Percentiles rank a stretch among this genome's conserved stretches.
Evolutionary conservation across 495 filamentous ascomycete genomes (phyloP).

Genomic region (Chaetomium fimeti): DNA sequence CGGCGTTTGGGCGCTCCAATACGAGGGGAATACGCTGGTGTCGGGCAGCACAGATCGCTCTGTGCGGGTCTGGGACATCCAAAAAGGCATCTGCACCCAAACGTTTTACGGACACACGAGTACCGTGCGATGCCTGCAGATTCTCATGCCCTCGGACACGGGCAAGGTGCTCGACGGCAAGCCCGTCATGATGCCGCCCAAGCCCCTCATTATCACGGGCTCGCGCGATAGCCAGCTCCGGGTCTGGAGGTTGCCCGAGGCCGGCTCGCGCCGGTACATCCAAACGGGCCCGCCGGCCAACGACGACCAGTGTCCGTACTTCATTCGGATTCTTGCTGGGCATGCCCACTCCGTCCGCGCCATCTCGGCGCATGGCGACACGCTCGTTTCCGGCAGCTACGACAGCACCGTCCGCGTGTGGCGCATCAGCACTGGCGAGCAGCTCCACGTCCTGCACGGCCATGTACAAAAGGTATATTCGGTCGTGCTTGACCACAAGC

Average conservation of each 20-base stretch:
- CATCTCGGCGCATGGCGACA: slow-evolving; percentile 93
- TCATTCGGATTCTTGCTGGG: slow-evolving; percentile 80
- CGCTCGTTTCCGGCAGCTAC: slow-evolving; percentile 97
- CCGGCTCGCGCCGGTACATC: slow-evolving; percentile 68
- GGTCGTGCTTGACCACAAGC: slow-evolving; percentile 87
- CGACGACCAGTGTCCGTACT: slow-evolving; percentile 88
- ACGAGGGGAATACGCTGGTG: slow-evolving; percentile 89
- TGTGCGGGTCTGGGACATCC: slow-evolving; percentile 97
- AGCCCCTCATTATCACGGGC: slow-evolving; percentile 94
- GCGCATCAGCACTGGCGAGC: slow-evolving; percentile 94
- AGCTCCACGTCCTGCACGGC: slow-evolving; percentile 80
- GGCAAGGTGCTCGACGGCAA: slow-evolving; percentile 70
- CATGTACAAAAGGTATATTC: slow-evolving; percentile 96
- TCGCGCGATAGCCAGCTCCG: slow-evolving; percentile 92
- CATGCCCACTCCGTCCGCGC: slow-evolving; percentile 96
- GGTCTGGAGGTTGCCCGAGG: slow-evolving; percentile 93
- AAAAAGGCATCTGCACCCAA: slow-evolving; percentile 83
- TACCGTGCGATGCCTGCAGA: slow-evolving; percentile 93
- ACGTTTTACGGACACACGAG: slow-evolving; percentile 97
- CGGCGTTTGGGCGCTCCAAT: slow-evolving; percentile 96
- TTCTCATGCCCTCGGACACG: slow-evolving; percentile 80
- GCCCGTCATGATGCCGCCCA: slow-evolving; percentile 81
- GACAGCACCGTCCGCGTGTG: slow-evolving; percentile 95
- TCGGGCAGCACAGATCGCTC: slow-evolving; percentile 96
- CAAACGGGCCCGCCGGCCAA: slow-evolving; percentile 72